A percentile compares a stretch with the other conserved stretches of the same genome.
Evolutionary conservation across 495 filamentous ascomycete species (phyloP).

Genomic region (Talaromyces adpressus): DNA sequence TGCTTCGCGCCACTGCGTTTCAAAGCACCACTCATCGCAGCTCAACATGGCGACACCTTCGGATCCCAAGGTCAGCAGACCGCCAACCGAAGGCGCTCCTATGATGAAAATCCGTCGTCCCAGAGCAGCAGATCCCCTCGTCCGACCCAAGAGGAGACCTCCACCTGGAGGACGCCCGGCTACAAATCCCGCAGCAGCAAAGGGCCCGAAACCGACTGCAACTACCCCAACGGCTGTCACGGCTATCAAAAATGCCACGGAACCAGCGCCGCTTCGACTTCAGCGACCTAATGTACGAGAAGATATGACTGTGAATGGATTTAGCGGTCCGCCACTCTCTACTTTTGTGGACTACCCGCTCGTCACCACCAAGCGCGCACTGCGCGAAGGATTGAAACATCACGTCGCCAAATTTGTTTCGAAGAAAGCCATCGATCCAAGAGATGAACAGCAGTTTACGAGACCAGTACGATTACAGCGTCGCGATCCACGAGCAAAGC

Average conservation of each 20-base stretch:
- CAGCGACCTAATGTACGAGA: constrained; percentile 18
- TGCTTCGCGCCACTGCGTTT: background rate
- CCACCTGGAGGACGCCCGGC: constrained; percentile 10
- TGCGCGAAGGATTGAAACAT: constrained; percentile 74
- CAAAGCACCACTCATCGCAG: background rate
- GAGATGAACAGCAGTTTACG: constrained; percentile 73
- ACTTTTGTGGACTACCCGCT: constrained; percentile 61
- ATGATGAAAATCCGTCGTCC: constrained; percentile 38
- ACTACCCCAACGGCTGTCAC: constrained; percentile 5
- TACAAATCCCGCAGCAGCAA: constrained; percentile 6
- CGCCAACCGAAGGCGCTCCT: constrained; percentile 30
- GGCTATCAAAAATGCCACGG: constrained; percentile 10
- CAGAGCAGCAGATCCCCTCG: constrained; percentile 58
- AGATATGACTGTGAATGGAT: constrained; percentile 47
- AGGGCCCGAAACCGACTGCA: constrained; percentile 7
- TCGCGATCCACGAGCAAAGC: constrained; percentile 72
- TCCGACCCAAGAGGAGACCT: constrained; percentile 53
- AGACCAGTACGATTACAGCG: constrained; percentile 83
- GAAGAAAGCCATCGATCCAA: constrained; percentile 61
- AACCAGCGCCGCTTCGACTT: constrained; percentile 8
- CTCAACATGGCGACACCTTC: constrained; percentile 30
- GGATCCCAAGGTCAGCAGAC: constrained; percentile 23
- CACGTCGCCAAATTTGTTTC: constrained; percentile 74
- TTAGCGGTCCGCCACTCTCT: constrained; percentile 49
- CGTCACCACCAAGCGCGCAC: constrained; percentile 68